phyloP scores from a whole-genome alignment of 176 grass and related monocot genomes.

The Guadua angustifolia region DNA sequence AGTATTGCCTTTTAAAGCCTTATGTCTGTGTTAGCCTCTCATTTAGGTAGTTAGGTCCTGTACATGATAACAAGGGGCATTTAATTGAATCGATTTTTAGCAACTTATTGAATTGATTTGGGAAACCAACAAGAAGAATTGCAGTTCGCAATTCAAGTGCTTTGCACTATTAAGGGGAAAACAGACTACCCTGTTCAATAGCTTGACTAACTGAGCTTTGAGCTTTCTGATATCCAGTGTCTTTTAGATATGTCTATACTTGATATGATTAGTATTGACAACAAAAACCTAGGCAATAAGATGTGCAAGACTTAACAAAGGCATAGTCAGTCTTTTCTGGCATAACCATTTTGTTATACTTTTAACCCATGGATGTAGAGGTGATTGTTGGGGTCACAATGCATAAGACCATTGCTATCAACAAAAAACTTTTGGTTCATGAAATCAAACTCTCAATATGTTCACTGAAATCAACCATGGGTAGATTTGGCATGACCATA shows the following conservation, averaged over 20 bases:
- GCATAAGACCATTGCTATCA: not conserved
- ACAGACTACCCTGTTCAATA: not conserved
- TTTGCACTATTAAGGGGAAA: not conserved
- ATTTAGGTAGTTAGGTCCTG: not conserved
- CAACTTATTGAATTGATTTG: too few species aligned
- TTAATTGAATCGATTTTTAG: not conserved
- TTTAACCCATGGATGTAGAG: slow-evolving; percentile 27
- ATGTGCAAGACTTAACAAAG: not conserved
- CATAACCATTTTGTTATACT: slow-evolving; percentile 43
- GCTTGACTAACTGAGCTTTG: not conserved
- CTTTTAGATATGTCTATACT: slow-evolving; percentile 5
- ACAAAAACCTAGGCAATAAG: not conserved
- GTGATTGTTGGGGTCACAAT: not conserved
- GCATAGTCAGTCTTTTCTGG: not conserved
- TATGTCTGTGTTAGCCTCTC: not conserved
- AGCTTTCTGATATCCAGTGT: not conserved
- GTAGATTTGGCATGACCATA: too few species aligned
- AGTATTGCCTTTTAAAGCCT: too few species aligned
- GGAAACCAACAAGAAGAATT: too few species aligned
- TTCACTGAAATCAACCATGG: too few species aligned
- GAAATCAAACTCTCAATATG: too few species aligned
- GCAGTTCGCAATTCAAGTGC: not conserved
- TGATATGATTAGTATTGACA: not conserved
- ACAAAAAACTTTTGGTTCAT: not conserved
- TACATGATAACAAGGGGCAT: not conserved